Evolutionary conservation across 306 rosid species (phyloP).

Genomic region (Casuarina glauca): DNA sequence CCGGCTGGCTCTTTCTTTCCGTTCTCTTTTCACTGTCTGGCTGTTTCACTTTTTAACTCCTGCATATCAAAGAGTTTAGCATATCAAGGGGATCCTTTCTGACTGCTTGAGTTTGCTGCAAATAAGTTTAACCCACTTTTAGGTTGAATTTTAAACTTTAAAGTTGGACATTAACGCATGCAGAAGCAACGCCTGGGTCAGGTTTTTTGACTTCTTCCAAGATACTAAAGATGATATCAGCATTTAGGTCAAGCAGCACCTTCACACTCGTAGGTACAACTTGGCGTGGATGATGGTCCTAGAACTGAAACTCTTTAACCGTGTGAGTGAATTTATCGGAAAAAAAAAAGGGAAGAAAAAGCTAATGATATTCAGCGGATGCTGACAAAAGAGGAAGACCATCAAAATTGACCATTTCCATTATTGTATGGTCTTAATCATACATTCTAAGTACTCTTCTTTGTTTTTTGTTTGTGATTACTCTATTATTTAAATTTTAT

Average conservation of each 20-base stretch:
- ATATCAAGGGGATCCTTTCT: not conserved
- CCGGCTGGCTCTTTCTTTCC: not conserved
- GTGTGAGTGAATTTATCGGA: not conserved
- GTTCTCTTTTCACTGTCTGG: too few relatives aligned
- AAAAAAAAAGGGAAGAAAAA: not conserved
- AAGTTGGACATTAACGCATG: not conserved
- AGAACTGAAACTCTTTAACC: too few relatives aligned
- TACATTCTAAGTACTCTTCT: too few relatives aligned
- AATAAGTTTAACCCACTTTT: not conserved
- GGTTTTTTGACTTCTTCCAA: not conserved
- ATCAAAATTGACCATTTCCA: too few relatives aligned
- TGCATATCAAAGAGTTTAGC: not conserved
- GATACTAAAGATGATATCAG: not conserved
- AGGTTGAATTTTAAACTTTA: not conserved
- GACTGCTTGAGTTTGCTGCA: not conserved
- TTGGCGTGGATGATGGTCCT: too few relatives aligned
- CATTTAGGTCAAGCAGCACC: too few relatives aligned
- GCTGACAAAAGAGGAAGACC: not conserved
- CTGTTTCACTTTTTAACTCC: too few relatives aligned
- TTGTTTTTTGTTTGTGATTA: not conserved
- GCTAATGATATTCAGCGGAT: not conserved
- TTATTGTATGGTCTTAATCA: too few relatives aligned
- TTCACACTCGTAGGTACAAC: not conserved
- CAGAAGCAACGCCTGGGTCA: not conserved
- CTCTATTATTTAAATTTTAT: not conserved